A percentile compares a stretch with the other conserved stretches of the same genome.
Evolutionary conservation across 352 stramenopile species (phyloP).

Genomic region (Phytophthora sansomeana): DNA sequence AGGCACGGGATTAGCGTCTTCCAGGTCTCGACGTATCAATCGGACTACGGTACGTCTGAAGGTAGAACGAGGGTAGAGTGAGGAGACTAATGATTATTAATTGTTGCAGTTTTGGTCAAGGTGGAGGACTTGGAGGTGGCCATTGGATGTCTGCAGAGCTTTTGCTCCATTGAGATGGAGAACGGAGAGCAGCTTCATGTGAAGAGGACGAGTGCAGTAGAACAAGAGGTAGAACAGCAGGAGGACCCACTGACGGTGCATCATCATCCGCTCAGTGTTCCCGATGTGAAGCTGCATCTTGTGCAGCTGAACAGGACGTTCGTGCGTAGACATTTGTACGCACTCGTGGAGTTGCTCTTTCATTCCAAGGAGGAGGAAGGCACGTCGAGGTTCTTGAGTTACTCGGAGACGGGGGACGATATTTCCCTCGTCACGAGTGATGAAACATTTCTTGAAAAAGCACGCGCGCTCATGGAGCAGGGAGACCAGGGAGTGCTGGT

Average conservation of each 20-base stretch:
- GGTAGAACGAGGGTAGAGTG: background rate
- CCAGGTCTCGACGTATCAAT: slow-evolving; percentile 80
- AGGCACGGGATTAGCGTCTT: slow-evolving; percentile 64
- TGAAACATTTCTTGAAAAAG: slow-evolving; percentile 47
- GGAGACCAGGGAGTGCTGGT: slow-evolving; percentile 63
- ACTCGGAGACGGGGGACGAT: slow-evolving; percentile 66
- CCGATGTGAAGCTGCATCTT: slow-evolving; percentile 59
- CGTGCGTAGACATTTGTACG: slow-evolving; percentile 62
- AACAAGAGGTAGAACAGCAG: slow-evolving; percentile 13
- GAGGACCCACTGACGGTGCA: slow-evolving; percentile 42
- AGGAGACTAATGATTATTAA: too few species aligned
- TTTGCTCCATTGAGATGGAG: slow-evolving; percentile 67
- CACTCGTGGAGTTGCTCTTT: slow-evolving; percentile 65
- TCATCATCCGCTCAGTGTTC: slow-evolving; percentile 64
- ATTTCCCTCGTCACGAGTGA: slow-evolving; percentile 71
- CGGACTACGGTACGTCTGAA: slow-evolving; percentile 60
- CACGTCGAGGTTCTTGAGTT: slow-evolving; percentile 50
- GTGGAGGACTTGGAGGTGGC: slow-evolving; percentile 57
- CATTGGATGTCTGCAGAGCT: slow-evolving; percentile 57
- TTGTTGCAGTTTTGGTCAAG: slow-evolving; percentile 60
- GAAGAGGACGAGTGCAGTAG: background rate
- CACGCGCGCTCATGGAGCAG: slow-evolving; percentile 40
- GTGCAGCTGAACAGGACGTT: slow-evolving; percentile 59
- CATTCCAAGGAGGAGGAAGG: slow-evolving; percentile 12
- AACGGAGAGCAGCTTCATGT: slow-evolving; percentile 34